These are phyloP conservation scores for Calonectria crousiana DNA, from an alignment of 2,329 filamentous ascomycete species.

Conservation along the genomic window DNA sequence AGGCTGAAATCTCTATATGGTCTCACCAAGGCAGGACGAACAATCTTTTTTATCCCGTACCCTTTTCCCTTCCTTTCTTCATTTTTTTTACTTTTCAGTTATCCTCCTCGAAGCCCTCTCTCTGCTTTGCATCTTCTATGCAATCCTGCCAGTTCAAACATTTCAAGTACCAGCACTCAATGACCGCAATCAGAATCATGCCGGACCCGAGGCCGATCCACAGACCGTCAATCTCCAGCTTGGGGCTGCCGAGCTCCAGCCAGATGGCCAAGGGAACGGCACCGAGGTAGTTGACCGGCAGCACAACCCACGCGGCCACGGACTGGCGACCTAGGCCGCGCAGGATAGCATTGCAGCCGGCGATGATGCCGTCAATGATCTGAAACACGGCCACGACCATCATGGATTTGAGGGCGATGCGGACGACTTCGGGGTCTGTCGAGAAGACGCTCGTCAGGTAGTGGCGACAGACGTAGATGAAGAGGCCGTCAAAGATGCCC, in stretches of 20 bases:
- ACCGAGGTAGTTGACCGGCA: conserved; percentile 51
- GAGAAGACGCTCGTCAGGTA: conserved; percentile 18
- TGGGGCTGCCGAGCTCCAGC: conserved; percentile 49
- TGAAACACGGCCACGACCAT: conserved; percentile 20
- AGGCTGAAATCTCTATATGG: neutral
- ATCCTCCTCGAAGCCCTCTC: conserved; percentile 15
- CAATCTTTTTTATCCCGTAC: neutral
- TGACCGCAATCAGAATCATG: conserved; percentile 39
- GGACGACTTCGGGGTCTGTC: conserved; percentile 3
- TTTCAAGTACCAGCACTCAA: conserved; percentile 41
- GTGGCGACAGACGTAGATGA: conserved; percentile 28
- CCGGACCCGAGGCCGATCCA: conserved; percentile 41
- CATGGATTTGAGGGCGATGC: conserved; percentile 15
- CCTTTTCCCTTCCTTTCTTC: neutral
- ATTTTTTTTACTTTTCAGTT: neutral
- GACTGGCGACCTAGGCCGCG: conserved; percentile 54
- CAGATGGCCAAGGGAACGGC: conserved; percentile 55
- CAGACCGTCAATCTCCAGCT: conserved; percentile 39
- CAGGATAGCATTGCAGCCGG: conserved; percentile 52
- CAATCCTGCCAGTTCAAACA: conserved; percentile 41
- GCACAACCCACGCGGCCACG: conserved; percentile 52
- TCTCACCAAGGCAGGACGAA: neutral
- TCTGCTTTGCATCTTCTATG: conserved; percentile 36
- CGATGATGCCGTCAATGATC: conserved; percentile 26
- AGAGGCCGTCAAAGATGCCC: conserved; percentile 49